Evolutionary conservation across 1,139 yeast species (phyloP), one percentile per base, ranked within the genome.

Genomic region (Arxiozyma bovina): DNA sequence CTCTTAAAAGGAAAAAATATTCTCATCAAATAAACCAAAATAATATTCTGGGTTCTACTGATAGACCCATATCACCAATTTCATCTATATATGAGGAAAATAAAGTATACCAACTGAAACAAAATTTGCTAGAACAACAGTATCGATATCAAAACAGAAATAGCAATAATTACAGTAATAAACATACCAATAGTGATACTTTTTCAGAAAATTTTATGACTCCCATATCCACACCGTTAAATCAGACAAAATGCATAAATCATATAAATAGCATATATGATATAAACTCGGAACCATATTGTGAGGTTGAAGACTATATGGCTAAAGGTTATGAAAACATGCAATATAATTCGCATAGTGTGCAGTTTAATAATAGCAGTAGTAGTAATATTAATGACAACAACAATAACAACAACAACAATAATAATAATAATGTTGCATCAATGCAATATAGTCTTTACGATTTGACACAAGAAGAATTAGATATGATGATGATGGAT

Each of bases 291-390:
- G 62, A 58, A 21, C 61, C 63, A n/a, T 59, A 63, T 40, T 58
- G 61, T 12, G 66, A 63, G 49, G 58, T 61, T 7, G 65, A 63
- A 52, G 65, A 61, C 23, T 63, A 63, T 50, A 63, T 62, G 65
- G 48, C 58, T 17, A 59, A 55, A 45, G 65, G 66, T 4, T 63
- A 63, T 50, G 56, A 53, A 45, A 48, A 52, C 22, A 23, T 30
- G 12, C 43, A 46, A 38, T 34, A 27, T 27, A 22, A 27, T 12
- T 30, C 41, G 15, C n/a, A 48, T 22, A 21, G n/a, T 2, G 9
- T 40, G 1, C 40, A 46, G 12, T 17, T 21, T 12, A 20, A 27
- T 17, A 49, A 12, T 6, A 27, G 40, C 21, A 30, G 18, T n/a
- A 46, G 45, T 22, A 34, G 38, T 30, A 42, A 18, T 27, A 47